Conservation (phyloP, 768 basidiomycete species). For the Termitomyces eurrhizus region DNA sequence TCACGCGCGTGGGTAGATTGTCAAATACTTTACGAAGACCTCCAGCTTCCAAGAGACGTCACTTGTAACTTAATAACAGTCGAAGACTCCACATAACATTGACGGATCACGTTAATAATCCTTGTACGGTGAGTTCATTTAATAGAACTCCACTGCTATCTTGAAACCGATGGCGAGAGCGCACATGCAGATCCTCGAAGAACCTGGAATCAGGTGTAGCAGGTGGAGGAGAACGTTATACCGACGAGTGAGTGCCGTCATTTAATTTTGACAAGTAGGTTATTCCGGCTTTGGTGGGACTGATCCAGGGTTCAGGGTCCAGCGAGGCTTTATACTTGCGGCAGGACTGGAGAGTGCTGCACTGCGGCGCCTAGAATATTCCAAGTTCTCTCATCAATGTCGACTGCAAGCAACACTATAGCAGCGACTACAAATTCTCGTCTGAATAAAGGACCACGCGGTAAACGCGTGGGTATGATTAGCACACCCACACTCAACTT, state of each 20-base stretch:
- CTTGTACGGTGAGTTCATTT: slow-evolving; percentile 2
- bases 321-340: background rate
- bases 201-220: background rate
- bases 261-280: background rate
- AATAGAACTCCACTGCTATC: background rate
- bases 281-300: background rate
- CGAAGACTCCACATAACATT: background rate
- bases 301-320: slow-evolving; percentile 9
- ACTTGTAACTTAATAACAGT: background rate
- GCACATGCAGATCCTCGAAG: slow-evolving; percentile 5
- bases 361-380: slow-evolving; percentile 7
- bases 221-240: background rate
- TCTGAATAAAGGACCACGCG: slow-evolving; percentile 29
- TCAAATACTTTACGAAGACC: background rate
- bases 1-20: background rate
- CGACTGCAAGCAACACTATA: slow-evolving; percentile 7
- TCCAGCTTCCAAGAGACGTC: background rate
- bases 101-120: background rate
- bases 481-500: slow-evolving; percentile 30
- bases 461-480: slow-evolving; percentile 41
- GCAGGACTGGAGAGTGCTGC: slow-evolving; percentile 9
- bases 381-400: slow-evolving; percentile 14
- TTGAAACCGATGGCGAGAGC: background rate
- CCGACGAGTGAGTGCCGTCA: background rate
- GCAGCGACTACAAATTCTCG: slow-evolving; percentile 1